Evolutionary conservation across 441 rosid genomes (phyloP), one percentile per base, ranked within the genome.

Genomic region (Omphalea diandra): DNA sequence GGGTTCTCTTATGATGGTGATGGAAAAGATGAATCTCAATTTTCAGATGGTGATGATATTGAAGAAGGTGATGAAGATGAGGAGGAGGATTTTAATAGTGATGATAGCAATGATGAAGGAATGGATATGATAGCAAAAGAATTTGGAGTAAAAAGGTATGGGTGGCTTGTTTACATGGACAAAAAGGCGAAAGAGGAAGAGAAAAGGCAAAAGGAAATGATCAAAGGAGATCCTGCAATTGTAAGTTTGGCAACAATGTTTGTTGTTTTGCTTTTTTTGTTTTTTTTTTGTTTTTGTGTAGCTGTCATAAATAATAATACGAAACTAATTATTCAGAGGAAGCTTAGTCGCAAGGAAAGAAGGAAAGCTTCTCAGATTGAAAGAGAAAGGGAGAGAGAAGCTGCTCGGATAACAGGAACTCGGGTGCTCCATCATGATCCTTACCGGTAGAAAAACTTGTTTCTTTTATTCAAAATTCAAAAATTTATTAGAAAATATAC

Each of bases 141-240:
- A 63, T 95, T 88, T 79, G 98, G 99, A 3, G 86, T 95, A 3
- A 95, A 90, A 80, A 83, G 97, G 75, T 95, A 82, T 81, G 97
- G 99, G 31, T 95, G 96, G 98, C 97, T 95, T 66, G 97, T 92
- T 79, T 91, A 87, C 70, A 89, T 87, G 97, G 98, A 92, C 64
- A 90, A 92, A 83, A 95, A 87, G 60, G 88, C 93, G 3, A 95
- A 95, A 81, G 99, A 92, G 82, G 99, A 95, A 80, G 97, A 88
- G 79, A 89, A 80, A 80, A 84, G 90, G 78, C 98, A 92, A 65
- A 95, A 95, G 79, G 98, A 92, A 85, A 90, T 90, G 38, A 95
- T 92, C 75, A 92, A 90, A 83, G 99, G 98, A 22, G 97, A 95
- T 79, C 99, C 99, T 79, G 87, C 98, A 62, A 86, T 90, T 79